phyloP scores from a whole-genome alignment of 1,284 basidiomycete genomes.

The Phenoliferia sp. region DNA sequence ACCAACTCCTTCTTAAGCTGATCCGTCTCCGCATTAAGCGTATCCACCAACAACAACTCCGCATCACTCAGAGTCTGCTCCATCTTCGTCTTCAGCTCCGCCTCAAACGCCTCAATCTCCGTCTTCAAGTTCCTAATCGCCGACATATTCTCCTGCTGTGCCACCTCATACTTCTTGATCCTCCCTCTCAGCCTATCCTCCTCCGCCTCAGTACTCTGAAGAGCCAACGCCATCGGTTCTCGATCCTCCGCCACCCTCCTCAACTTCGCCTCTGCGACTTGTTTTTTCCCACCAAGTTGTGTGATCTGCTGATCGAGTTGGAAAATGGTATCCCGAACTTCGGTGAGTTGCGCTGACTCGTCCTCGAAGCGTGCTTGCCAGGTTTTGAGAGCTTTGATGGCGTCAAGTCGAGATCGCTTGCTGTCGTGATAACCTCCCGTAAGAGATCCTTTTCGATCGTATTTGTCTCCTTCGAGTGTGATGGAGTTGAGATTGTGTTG shows the following conservation, averaged over 20 bases:
- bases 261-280: slow-evolving; percentile 65
- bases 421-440: slow-evolving; percentile 96
- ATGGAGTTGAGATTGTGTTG: slow-evolving; percentile 93
- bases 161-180: slow-evolving; percentile 61
- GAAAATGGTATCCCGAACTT: slow-evolving; percentile 66
- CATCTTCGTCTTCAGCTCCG: slow-evolving; percentile 73
- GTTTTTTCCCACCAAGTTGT: slow-evolving; percentile 64
- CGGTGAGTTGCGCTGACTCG: slow-evolving; percentile 60
- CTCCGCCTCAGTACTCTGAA: slow-evolving; percentile 59
- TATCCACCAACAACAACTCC: slow-evolving; percentile 65
- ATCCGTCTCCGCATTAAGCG: slow-evolving; percentile 72
- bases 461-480: slow-evolving; percentile 95
- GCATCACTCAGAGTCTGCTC: slow-evolving; percentile 64
- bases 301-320: slow-evolving; percentile 85
- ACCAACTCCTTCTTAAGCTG: slow-evolving; percentile 63
- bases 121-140: slow-evolving; percentile 60
- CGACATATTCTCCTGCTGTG: slow-evolving; percentile 64
- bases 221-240: slow-evolving; percentile 63
- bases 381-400: slow-evolving; percentile 67
- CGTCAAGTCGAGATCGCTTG: slow-evolving; percentile 81
- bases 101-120: slow-evolving; percentile 57
- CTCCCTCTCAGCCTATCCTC: slow-evolving; percentile 64
- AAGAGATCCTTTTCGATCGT: slow-evolving; percentile 90
- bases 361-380: slow-evolving; percentile 71
- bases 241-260: slow-evolving; percentile 65